Evolutionary conservation across 805 yeast genomes (phyloP).

Genomic region (Torulaspora gathmanii): DNA sequence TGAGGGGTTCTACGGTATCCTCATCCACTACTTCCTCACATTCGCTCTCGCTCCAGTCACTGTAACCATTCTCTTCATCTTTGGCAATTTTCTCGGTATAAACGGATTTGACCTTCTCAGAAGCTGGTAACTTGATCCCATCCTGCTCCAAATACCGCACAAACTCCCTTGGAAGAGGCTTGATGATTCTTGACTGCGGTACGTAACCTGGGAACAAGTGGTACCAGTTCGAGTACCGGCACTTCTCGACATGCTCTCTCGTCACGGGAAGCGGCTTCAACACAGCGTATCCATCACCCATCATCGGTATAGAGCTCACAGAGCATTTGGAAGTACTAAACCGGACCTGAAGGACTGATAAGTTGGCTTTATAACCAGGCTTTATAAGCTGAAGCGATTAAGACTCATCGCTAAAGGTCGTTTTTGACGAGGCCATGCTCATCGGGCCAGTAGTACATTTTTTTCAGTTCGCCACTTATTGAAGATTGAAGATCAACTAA

Average conservation of each 20-base stretch:
- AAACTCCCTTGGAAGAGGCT: conserved; percentile 54
- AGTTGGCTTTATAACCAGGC: background rate
- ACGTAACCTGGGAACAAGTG: conserved; percentile 43
- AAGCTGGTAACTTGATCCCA: conserved; percentile 60
- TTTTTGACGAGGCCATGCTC: conserved; percentile 6
- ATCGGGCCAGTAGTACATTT: conserved; percentile 4
- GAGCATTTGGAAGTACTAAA: background rate
- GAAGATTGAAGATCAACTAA: background rate
- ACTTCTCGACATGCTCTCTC: conserved; percentile 44
- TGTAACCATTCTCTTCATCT: conserved; percentile 59
- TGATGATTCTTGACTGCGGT: conserved; percentile 50
- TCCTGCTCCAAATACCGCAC: conserved; percentile 59
- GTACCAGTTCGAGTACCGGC: conserved; percentile 61
- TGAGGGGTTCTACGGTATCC: conserved; percentile 40
- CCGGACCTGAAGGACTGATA: no score
- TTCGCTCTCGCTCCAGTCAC: conserved; percentile 73
- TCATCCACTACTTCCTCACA: conserved; percentile 33
- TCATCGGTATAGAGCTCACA: background rate
- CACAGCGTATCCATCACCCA: conserved; percentile 18
- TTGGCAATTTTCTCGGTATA: conserved; percentile 36
- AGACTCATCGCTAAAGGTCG: conserved; percentile 1
- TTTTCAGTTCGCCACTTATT: conserved; percentile 10
- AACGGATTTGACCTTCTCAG: conserved; percentile 30
- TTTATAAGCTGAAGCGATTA: background rate
- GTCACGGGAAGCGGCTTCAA: conserved; percentile 31